Conservation (phyloP, 31 red algal species). For the Porphyra umbilicalis region DNA sequence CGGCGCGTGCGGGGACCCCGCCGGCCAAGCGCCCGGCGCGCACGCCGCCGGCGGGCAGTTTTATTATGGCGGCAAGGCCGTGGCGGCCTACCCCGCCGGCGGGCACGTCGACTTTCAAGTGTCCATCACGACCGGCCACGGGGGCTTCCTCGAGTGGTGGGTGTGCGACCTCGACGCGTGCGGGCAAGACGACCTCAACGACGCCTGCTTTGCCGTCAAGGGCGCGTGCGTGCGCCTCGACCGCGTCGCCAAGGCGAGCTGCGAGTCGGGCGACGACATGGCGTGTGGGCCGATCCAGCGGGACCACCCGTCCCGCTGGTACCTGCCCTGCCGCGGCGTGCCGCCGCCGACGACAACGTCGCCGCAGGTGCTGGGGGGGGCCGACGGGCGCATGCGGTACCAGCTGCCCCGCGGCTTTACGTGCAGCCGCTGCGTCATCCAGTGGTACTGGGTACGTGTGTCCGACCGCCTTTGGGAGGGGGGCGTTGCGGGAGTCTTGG, state of each 20-base stretch:
- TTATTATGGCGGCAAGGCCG: slow-evolving; percentile 23
- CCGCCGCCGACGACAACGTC: no score
- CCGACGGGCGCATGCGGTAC: no score
- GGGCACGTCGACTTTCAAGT: slow-evolving; percentile 14
- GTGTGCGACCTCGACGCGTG: slow-evolving; percentile 37
- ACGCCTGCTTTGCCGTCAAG: slow-evolving; percentile 36
- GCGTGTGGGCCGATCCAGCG: slow-evolving; percentile 56
- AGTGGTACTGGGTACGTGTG: not conserved
- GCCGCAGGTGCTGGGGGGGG: no score
- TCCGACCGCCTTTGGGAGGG: no score
- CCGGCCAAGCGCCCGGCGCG: slow-evolving; percentile 15
- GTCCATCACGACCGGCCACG: slow-evolving; percentile 30
- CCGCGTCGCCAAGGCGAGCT: no score
- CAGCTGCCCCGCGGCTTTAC: not conserved
- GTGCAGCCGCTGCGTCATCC: not conserved
- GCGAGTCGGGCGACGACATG: slow-evolving; percentile 25
- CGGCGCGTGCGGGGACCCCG: slow-evolving; percentile 46
- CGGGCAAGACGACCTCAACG: slow-evolving; percentile 9
- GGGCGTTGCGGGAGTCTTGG: no score
- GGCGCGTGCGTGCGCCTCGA: no score
- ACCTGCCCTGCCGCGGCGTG: slow-evolving; percentile 43
- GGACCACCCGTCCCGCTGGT: slow-evolving; percentile 33
- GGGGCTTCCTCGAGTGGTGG: slow-evolving; percentile 36
- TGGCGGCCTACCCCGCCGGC: slow-evolving; percentile 10
- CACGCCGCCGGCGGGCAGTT: slow-evolving; percentile 49